Evolutionary conservation across 23 red algal genomes (phyloP).

Genomic region (Chondrus crispus): DNA sequence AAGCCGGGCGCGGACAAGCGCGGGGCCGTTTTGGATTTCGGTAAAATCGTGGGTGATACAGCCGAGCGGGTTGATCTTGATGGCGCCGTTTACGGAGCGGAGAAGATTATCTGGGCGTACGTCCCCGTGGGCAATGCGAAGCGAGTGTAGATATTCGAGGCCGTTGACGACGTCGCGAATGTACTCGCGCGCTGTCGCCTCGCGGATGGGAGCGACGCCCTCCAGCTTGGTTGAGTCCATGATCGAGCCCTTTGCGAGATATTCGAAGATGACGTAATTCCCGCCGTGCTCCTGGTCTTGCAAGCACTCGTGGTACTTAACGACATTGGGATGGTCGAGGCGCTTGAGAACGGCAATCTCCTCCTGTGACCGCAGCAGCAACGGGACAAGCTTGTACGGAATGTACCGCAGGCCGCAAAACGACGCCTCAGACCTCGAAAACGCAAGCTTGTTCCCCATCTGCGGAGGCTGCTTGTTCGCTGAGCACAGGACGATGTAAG

Average conservation of each 20-base stretch:
- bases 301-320: conserved; percentile 59
- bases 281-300: conserved; percentile 29
- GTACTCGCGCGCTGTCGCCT: conserved; percentile 33
- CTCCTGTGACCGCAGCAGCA: conserved; percentile 65
- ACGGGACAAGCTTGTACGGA: conserved; percentile 16
- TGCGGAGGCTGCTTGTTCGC: conserved; percentile 1
- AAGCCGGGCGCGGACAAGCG: conserved; percentile 23
- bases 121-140: conserved; percentile 90
- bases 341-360: conserved; percentile 79
- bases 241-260: conserved; percentile 51
- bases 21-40: conserved; percentile 19
- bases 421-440: conserved; percentile 39
- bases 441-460: conserved; percentile 53
- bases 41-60: conserved; percentile 69
- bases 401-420: conserved; percentile 59
- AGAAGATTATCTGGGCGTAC: conserved; percentile 87
- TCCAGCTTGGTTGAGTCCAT: conserved; percentile 53
- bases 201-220: conserved; percentile 26
- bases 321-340: conserved; percentile 59
- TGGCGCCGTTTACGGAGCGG: conserved; percentile 61
- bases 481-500: conserved; percentile 54
- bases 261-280: conserved; percentile 68
- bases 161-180: conserved; percentile 78
- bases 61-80: conserved; percentile 90
- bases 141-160: conserved; percentile 71